phyloP scores from a whole-genome alignment of 208 protist species.

The Entamoeba moshkovskii region DNA sequence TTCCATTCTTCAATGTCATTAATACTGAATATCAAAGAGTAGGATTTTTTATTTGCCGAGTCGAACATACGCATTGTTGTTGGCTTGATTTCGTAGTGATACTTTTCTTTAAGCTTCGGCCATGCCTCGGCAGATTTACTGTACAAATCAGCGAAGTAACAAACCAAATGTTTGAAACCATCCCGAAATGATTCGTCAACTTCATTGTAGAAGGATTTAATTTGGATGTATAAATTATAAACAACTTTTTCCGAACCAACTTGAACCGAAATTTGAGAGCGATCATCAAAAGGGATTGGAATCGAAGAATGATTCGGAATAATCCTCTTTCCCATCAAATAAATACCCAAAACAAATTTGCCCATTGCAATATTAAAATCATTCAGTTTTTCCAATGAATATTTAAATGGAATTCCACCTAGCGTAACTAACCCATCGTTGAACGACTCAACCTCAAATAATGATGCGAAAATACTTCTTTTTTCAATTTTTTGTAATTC shows the following conservation, averaged over 20 bases:
- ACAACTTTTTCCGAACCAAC: neutral
- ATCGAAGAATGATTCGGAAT: neutral
- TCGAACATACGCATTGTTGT: neutral
- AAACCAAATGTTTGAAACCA: neutral
- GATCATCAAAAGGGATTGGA: neutral
- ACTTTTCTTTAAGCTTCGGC: neutral
- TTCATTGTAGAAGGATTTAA: neutral
- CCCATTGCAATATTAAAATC: neutral
- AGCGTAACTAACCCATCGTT: neutral
- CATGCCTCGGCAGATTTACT: neutral
- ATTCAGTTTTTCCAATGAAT: neutral
- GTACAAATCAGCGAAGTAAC: neutral
- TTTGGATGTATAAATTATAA: neutral
- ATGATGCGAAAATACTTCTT: neutral
- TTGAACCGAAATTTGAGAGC: neutral
- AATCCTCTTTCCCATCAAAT: neutral
- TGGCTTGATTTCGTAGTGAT: neutral
- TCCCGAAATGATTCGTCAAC: neutral
- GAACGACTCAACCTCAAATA: neutral
- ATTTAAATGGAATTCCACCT: neutral
- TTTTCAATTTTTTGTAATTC: neutral
- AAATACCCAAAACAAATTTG: neutral
- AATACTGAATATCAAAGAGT: neutral
- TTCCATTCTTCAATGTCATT: neutral
- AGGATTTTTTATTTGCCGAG: neutral